Percentiles rank a stretch among this genome's conserved stretches.
phyloP scores from a whole-genome alignment of 129 eudicot species.

The Oenanthe sinensis region DNA sequence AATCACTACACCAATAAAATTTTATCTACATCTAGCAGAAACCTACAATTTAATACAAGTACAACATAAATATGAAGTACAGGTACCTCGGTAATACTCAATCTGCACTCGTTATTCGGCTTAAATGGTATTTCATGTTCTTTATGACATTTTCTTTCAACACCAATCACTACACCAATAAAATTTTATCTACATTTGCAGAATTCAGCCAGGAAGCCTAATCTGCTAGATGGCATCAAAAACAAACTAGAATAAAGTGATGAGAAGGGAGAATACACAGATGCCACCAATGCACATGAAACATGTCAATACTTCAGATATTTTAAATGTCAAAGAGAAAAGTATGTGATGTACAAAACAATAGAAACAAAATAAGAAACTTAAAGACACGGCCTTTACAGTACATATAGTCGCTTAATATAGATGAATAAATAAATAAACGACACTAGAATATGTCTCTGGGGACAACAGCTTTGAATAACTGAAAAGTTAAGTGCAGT shows the following conservation, averaged over 20 bases:
- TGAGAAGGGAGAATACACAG: neutral
- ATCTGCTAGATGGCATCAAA: neutral
- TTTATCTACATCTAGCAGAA: neutral
- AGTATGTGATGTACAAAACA: neutral
- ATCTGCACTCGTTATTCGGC: neutral
- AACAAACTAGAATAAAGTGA: neutral
- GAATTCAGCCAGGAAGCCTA: neutral
- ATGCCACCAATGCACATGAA: neutral
- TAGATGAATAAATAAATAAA: neutral
- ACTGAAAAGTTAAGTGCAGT: neutral
- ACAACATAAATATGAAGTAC: neutral
- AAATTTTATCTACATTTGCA: neutral
- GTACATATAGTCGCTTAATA: neutral
- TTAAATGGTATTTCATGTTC: too few relatives aligned
- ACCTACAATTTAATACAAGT: conserved; percentile 15
- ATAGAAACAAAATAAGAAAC: neutral
- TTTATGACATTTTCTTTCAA: neutral
- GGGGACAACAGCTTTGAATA: neutral
- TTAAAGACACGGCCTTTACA: neutral
- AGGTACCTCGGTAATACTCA: neutral
- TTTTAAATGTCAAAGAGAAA: neutral
- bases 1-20: neutral
- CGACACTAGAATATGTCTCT: neutral
- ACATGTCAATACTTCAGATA: neutral
- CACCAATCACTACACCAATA: neutral